Conservation (phyloP, 2,329 filamentous ascomycete genomes). For the Huntiella bhutanensis region DNA sequence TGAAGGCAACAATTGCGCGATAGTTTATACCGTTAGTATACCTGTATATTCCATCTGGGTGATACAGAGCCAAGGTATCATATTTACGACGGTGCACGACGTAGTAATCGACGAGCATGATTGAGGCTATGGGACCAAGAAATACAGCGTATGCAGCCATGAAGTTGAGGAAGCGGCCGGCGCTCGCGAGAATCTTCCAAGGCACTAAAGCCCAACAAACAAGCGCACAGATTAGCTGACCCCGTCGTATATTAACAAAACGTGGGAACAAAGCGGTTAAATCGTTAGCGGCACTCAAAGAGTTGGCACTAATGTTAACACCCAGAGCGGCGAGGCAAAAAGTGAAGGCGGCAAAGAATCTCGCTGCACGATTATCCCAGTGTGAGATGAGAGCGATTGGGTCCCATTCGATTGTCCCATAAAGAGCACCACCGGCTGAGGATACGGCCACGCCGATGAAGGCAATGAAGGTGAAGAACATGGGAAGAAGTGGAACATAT, state of each 20-base stretch:
- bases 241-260: slow-evolving; percentile 11
- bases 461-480: slow-evolving; percentile 24
- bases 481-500: slow-evolving; percentile 17
- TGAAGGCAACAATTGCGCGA: slow-evolving; percentile 23
- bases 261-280: slow-evolving; percentile 10
- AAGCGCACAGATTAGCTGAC: slow-evolving; percentile 9
- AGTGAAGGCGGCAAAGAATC: slow-evolving; percentile 28
- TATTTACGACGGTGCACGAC: slow-evolving; percentile 17
- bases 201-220: slow-evolving; percentile 11
- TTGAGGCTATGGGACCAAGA: slow-evolving; percentile 15
- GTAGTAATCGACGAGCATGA: slow-evolving; percentile 21
- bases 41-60: slow-evolving; percentile 24
- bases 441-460: slow-evolving; percentile 26
- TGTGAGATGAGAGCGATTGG: slow-evolving; percentile 24
- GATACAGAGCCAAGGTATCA: slow-evolving; percentile 20
- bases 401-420: slow-evolving; percentile 25
- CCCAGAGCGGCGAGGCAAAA: slow-evolving; percentile 27
- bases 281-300: slow-evolving; percentile 11
- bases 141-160: slow-evolving; percentile 16
- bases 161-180: slow-evolving; percentile 15
- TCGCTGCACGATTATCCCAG: slow-evolving; percentile 24
- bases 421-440: slow-evolving; percentile 21
- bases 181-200: slow-evolving; percentile 15
- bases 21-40: slow-evolving; percentile 22
- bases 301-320: slow-evolving; percentile 12